Base-by-base conservation (phyloP, 345 rosid species). In the Clausena lansium region DNA sequence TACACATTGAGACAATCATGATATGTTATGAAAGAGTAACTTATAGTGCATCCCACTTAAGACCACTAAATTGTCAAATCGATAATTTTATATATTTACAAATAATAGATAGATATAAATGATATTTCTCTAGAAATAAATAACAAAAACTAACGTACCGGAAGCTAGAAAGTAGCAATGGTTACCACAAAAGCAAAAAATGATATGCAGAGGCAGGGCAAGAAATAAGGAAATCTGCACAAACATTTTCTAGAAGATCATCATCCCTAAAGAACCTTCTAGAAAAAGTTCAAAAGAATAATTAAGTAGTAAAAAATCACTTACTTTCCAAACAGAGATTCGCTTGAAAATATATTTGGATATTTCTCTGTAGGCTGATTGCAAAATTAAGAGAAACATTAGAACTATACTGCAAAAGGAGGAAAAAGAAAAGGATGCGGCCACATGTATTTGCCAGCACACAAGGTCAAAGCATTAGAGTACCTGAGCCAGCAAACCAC, bases 401-500 rank as follows among this genome's bases (percentile, higher is more conserved):
- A 79, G 62, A 76, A 27, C 38, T 70, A 7, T 61, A 25, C 24
- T 33, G 33, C 20, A n/a, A 10, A 35, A 50, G 33, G 24, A 63
- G 32, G 11, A 58, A 39, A 70, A 70, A 19, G 25, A 45, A 41
- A 7, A 7, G n/a, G 59, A 47, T 45, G 27, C 25, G 32, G 28
- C 25, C 14, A 60, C n/a, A 28, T 20, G 59, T 17, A 78, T 52
- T 62, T 47, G 36, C 17, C 32, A 58, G 32, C 55, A 58, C 6
- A 57, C 6, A 28, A 68, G 35, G 36, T 0, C 28, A 77, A 70
- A 65, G 47, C 22, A 77, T 45, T 52, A 47, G 78, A 77, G 67
- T 80, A 96, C 99, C 99, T 96, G 97, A 4, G 99, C 95, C 73
- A 94, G 86, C 79, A 83, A 96, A 59, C 98, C 99, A 75, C 99